Base-by-base conservation (phyloP, 2,329 filamentous ascomycete species). In the Claviceps sp. region DNA sequence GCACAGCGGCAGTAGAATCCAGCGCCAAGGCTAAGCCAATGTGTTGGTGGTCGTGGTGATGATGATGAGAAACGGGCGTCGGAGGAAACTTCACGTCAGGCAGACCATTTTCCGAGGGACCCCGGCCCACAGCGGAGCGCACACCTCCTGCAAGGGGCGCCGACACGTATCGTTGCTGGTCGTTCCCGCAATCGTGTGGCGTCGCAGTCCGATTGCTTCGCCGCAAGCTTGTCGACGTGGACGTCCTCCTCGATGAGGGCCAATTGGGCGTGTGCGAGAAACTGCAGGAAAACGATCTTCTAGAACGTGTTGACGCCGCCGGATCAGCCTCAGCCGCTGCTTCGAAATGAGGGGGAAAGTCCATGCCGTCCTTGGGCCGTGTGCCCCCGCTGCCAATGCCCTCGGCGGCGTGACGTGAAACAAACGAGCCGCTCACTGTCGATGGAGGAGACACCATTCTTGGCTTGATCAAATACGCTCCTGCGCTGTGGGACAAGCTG, bases 261-360 rank as follows among this genome's bases (percentile, higher is more conserved):
- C 30, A 34, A 34, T 34, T 34, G 30, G 30, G 30, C 30, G 79
- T 72, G 1, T 79, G 77, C 54, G 71, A 71, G 54, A 84, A 78
- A 51, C 80, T 77, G 71, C 79, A 75, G 16, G 81, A 82, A 26
- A 78, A 67, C 16, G 80, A 81, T 54, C 76, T 72, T 51, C 70
- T 72, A 13, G 75, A 67, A 49, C 64, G 68, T 58, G 71, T 74
- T 34, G 30, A 34, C 9, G 30, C 9, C 7, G 71, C 67, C 2
- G 72, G 70, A 1, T 70, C 71, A 18, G 26, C 41, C n/a, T 48
- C 42, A 30, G 64, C 42, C 16, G 13, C 37, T 7, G 46, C 64
- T 40, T 72, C 69, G 2, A 64, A 34, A 11, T 18, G 43, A 14
- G 22, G 20, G 7, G 37, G 60, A 1, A 66, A 59, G 54, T 61